These are phyloP conservation scores for Nannochloris sp. DNA, from an alignment of 139 green algal genomes.

Conservation along the genomic window DNA sequence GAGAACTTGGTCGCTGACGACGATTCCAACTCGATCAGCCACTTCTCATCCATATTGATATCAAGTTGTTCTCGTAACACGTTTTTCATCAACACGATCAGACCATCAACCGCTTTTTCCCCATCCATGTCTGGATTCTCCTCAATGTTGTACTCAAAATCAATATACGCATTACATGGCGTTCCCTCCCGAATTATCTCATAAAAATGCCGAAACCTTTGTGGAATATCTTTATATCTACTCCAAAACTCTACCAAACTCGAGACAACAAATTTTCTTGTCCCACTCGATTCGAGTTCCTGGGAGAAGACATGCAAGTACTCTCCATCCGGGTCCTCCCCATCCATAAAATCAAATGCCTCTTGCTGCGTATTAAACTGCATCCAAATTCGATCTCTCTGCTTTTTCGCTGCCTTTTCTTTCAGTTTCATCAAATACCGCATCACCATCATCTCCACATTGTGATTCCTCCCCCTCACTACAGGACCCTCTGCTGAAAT, in stretches of 20 bases:
- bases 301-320: conserved; percentile 28
- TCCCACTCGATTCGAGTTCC: conserved; percentile 19
- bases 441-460: not conserved
- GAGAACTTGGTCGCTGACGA: conserved; percentile 63
- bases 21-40: conserved; percentile 64
- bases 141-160: conserved; percentile 59
- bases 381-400: conserved; percentile 1
- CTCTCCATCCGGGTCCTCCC: conserved; percentile 15
- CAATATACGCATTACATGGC: conserved; percentile 85
- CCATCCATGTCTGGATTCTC: conserved; percentile 56
- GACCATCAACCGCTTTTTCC: conserved; percentile 34
- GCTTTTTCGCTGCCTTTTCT: not conserved
- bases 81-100: conserved; percentile 32
- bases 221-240: conserved; percentile 20
- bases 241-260: conserved; percentile 29
- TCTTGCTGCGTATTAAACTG: conserved; percentile 37
- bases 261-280: conserved; percentile 34
- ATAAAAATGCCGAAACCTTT: conserved; percentile 35
- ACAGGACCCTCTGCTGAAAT: too few relatives aligned
- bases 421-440: not conserved
- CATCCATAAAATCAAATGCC: conserved; percentile 40
- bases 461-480: too few relatives aligned
- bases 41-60: conserved; percentile 7
- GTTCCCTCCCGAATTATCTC: conserved; percentile 46
- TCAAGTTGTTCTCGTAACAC: conserved; percentile 3